phyloP scores from a whole-genome alignment of 1,284 basidiomycete genomes.

The Melampsora allii-populina region DNA sequence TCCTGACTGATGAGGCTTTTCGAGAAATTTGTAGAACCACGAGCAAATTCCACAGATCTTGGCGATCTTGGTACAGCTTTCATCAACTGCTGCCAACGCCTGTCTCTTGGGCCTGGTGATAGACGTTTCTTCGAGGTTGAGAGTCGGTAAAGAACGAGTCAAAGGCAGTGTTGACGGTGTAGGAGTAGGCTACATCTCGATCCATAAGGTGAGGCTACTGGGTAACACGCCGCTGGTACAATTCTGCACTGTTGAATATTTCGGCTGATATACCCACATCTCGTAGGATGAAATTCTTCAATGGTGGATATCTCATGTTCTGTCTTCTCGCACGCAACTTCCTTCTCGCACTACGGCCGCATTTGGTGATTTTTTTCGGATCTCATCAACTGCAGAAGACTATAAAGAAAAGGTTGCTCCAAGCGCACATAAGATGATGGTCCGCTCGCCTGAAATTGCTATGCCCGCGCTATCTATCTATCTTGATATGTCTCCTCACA shows the following conservation, averaged over 20 bases:
- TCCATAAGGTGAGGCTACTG: constrained; percentile 40
- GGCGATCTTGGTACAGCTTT: constrained; percentile 18
- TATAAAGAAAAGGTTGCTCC: constrained; percentile 61
- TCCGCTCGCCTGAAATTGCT: constrained; percentile 69
- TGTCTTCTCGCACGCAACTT: constrained; percentile 46
- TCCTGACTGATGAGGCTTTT: background rate
- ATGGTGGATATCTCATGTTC: constrained; percentile 45
- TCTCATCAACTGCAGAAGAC: constrained; percentile 59
- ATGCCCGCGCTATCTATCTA: constrained; percentile 54
- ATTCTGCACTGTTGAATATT: background rate
- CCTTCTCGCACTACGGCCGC: constrained; percentile 47
- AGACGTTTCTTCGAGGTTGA: constrained; percentile 50
- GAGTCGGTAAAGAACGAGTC: constrained; percentile 44
- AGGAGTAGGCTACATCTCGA: constrained; percentile 44
- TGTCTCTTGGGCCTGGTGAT: constrained; percentile 48
- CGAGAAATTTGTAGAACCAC: constrained; percentile 15
- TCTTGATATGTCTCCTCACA: constrained; percentile 57
- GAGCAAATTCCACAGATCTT: constrained; percentile 34
- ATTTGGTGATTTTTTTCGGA: constrained; percentile 61
- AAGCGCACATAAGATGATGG: constrained; percentile 66
- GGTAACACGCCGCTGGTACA: too few species aligned
- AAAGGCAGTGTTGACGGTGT: constrained; percentile 46
- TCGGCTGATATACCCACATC: background rate
- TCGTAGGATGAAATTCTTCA: constrained; percentile 28
- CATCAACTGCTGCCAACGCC: constrained; percentile 22